Base-by-base conservation (phyloP, 768 basidiomycete species). In the button mushroom (Agaricus bisporus) region DNA sequence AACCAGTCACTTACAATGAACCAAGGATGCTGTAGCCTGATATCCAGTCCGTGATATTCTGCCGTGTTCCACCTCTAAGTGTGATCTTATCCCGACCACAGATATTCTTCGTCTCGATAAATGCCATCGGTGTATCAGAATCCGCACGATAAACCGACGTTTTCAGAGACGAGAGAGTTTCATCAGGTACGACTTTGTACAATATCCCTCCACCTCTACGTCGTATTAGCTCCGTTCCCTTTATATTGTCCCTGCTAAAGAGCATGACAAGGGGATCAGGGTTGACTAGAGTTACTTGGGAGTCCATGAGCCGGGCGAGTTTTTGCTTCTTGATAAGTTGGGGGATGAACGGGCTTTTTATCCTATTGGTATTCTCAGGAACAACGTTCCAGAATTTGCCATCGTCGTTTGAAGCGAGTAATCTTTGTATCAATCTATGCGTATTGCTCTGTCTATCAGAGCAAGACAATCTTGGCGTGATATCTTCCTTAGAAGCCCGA, bases 221-320 rank as follows among this genome's bases (percentile, higher is more conserved):
- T 18, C 36, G 36, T 37, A 6, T 8, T 45, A 54, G 32, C n/a
- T 32, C 45, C 12, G 45, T 54, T n/a, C 41, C 17, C 28, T 32
- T 28, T 4, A 41, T 17, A 20, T 54, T 28, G 39, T 41, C 52
- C 17, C 35, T 14, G 22, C 38, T 32, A 10, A 54, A 17, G 5
- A 47, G 17, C 7, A 47, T 26, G n/a, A 54, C 45, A 14, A 54
- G 37, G 5, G 52, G 44, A 15, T 28, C 28, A 7, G 1, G 44
- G 22, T 29, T 46, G 12, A 53, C 43, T 11, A 53, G 44, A 5
- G 52, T 54, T 28, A 41, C 37, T 20, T 54, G 52, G 3, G 52
- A 54, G 52, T 54, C 45, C 45, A 53, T 53, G 4, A 22, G 38
- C 35, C 10, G 22, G n/a, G 17, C n/a, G 15, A 18, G 15, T 39